phyloP scores from a whole-genome alignment of 495 filamentous ascomycete species.

The Elaphomyces granulatus region DNA sequence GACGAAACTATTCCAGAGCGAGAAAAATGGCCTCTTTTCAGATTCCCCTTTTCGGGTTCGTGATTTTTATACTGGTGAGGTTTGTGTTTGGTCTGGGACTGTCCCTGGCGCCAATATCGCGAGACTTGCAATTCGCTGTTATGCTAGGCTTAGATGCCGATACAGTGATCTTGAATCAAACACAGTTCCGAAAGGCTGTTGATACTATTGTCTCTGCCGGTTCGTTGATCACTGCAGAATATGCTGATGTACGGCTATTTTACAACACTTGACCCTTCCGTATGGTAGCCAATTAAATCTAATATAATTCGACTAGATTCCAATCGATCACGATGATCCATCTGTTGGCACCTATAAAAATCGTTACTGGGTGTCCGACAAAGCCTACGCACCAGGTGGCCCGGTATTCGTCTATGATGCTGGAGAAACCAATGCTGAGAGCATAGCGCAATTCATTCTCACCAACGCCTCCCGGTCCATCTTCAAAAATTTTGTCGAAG shows the following conservation, averaged over 20 bases:
- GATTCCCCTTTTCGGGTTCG: too few species aligned
- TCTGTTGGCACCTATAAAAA: constrained; percentile 36
- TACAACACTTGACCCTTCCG: background rate
- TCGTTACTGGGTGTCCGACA: constrained; percentile 39
- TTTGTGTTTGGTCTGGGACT: too few species aligned
- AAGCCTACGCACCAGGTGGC: constrained; percentile 34
- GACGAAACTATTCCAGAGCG: too few species aligned
- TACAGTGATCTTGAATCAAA: constrained; percentile 6
- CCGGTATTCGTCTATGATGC: constrained; percentile 41
- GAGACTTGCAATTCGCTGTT: constrained; percentile 16
- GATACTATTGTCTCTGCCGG: too few species aligned
- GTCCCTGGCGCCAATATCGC: background rate
- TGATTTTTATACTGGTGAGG: too few species aligned
- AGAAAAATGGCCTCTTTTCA: too few species aligned
- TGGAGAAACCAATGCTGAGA: constrained; percentile 30
- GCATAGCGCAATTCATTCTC: constrained; percentile 15
- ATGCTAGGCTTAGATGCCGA: constrained; percentile 14
- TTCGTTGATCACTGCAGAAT: background rate
- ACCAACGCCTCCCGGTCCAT: constrained; percentile 26
- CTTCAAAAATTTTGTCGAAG: constrained; percentile 21
- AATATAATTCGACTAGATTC: constrained; percentile 20
- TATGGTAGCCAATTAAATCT: constrained; percentile 2
- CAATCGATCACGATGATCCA: constrained; percentile 30
- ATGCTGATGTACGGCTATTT: constrained; percentile 2
- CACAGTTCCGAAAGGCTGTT: constrained; percentile 2